Evolutionary conservation across 495 filamentous ascomycete species (phyloP), one percentile per base, ranked within the genome.

Genomic region (Hyphodiscus hymeniophilus): DNA sequence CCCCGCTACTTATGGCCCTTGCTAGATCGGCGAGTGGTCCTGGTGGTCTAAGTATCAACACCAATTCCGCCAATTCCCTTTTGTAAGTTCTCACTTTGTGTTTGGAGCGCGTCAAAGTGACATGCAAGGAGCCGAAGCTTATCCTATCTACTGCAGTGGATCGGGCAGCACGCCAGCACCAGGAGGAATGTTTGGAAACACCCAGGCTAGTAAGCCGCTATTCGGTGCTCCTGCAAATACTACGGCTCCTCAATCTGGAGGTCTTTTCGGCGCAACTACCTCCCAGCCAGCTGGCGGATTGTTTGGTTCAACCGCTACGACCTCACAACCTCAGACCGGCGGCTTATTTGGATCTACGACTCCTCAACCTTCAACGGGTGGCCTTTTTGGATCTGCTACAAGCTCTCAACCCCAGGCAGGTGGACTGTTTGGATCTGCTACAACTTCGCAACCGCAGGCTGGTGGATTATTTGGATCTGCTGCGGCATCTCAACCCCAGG

Each of bases 21-120:
- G 66, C 68, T 49, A 70, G 77, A 58, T 81, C 81, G 32, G 70
- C 76, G 35, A 88, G 83, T 66, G 75, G 81, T 51, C 75, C 82
- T 20, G 75, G 71, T 16, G 82, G 79, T 45, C 70, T 90, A 45
- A 85, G 79, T 48, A 85, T 92, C 60, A 90, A 87, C 61, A 92
- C 86, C n/a, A 76, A 68, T 36, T 72, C 79, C 30, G 77, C 82
- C 46, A 86, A 83, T 66, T 72, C 84, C 32, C 73, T 86, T 59
- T 88, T 81, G 80, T 84, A 63, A 77, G 78, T 52, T 42, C 34
- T 26, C 36, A 8, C 17, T 15, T 42, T 12, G 7, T 34, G 10
- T 44, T 33, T 20, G 7, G 15, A 18, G 6, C 26, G 8, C 24
- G 39, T 30, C 34, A 22, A 46, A 38, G 26, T 30, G 23, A 18